Percentiles rank a stretch among this genome's conserved stretches.
These are phyloP conservation scores for Auxenochlorella protothecoides DNA, from an alignment of 139 green algal species.

Conservation along the genomic window DNA sequence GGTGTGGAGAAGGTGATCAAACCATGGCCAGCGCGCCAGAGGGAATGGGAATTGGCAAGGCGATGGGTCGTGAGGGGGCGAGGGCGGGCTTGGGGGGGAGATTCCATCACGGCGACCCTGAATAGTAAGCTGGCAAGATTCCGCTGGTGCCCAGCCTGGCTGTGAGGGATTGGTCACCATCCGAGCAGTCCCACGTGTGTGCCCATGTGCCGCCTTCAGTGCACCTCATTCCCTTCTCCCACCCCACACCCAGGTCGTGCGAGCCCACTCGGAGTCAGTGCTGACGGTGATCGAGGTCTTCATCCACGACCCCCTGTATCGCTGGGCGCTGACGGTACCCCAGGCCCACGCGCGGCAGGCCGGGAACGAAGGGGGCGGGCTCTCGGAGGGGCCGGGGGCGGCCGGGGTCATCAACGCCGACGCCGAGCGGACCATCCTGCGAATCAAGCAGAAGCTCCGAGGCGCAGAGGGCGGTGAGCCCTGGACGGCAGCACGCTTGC, in stretches of 20 bases:
- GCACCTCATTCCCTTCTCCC: neutral
- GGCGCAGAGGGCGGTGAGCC: slow-evolving; percentile 53
- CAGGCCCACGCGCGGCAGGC: slow-evolving; percentile 43
- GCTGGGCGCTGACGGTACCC: slow-evolving; percentile 54
- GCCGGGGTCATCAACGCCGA: slow-evolving; percentile 57
- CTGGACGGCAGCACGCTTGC: neutral
- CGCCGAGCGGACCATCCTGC: slow-evolving; percentile 73
- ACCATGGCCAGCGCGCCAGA: too few species aligned
- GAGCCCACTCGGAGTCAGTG: slow-evolving; percentile 44
- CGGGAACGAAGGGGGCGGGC: slow-evolving; percentile 2
- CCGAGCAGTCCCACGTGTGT: too few species aligned
- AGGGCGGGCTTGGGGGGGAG: too few species aligned
- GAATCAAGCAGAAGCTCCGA: slow-evolving; percentile 90
- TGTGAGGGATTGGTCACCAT: too few species aligned
- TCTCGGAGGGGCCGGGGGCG: neutral
- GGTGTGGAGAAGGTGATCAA: too few species aligned
- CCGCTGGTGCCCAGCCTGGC: too few species aligned
- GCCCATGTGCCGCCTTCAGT: too few species aligned
- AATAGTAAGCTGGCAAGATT: too few species aligned
- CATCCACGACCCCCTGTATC: slow-evolving; percentile 89
- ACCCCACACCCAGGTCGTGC: slow-evolving; percentile 42
- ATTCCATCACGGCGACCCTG: too few species aligned
- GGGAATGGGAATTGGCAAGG: too few species aligned
- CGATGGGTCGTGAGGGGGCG: too few species aligned
- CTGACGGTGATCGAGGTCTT: slow-evolving; percentile 71